A percentile compares a stretch with the other conserved stretches of the same genome.
Conservation (phyloP, 345 rosid species). For the Brassica carinata region DNA sequence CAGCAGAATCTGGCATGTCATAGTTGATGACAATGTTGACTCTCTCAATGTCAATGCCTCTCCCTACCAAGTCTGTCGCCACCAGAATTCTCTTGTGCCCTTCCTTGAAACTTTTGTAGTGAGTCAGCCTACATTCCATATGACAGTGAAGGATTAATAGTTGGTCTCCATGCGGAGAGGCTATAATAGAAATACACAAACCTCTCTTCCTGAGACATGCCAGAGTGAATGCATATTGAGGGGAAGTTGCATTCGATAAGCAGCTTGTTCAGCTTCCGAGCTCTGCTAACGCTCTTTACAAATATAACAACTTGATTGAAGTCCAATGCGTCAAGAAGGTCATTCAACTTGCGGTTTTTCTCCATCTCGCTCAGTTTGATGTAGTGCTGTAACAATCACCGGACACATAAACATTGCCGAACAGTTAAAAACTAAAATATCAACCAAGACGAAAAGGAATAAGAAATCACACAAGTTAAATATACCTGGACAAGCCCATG, state of each 20-base stretch:
- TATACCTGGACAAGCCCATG: constrained; percentile 98
- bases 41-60: constrained; percentile 97
- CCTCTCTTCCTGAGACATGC: constrained; percentile 99
- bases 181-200: constrained; percentile 25
- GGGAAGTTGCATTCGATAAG: constrained; percentile 97
- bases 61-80: constrained; percentile 94
- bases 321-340: constrained; percentile 97
- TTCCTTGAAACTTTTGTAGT: constrained; percentile 98
- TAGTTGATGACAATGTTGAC: constrained; percentile 98
- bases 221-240: constrained; percentile 97
- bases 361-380: constrained; percentile 93
- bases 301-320: constrained; percentile 97
- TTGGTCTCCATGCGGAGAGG: not conserved
- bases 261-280: constrained; percentile 90
- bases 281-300: constrained; percentile 94
- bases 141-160: not conserved
- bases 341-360: constrained; percentile 96
- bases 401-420: not conserved
- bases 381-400: constrained; percentile 69
- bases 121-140: constrained; percentile 64
- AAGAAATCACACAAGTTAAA: not conserved
- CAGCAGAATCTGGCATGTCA: constrained; percentile 99
- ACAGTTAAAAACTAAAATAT: not conserved
- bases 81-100: constrained; percentile 97
- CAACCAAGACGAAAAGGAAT: not conserved